Evolutionary conservation across 2,329 filamentous ascomycete genomes (phyloP).

Genomic region (Colletotrichum agaves): DNA sequence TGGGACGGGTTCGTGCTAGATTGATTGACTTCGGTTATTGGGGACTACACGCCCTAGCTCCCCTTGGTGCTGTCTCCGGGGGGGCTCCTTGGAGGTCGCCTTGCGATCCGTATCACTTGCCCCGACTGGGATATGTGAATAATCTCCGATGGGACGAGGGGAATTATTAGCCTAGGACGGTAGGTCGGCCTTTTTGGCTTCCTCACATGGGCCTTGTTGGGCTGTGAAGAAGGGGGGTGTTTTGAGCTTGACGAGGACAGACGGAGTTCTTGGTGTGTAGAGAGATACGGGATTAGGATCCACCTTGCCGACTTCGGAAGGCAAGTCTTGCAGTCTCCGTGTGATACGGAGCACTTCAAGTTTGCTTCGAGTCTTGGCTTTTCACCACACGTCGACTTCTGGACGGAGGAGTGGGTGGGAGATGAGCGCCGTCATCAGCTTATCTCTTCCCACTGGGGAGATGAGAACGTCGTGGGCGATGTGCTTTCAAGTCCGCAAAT

Average conservation of each 20-base stretch:
- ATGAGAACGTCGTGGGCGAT: neutral
- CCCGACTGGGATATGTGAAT: neutral
- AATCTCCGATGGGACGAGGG: conserved; percentile 10
- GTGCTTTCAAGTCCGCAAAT: neutral
- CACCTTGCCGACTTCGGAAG: too few relatives aligned
- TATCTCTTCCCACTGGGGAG: too few relatives aligned
- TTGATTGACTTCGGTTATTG: neutral
- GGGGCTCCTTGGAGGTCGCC: neutral
- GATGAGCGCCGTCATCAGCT: too few relatives aligned
- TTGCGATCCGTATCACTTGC: neutral
- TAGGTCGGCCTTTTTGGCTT: neutral
- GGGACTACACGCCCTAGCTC: neutral
- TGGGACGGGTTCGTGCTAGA: conserved; percentile 4
- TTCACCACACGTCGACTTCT: too few relatives aligned
- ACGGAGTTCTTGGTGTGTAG: too few relatives aligned
- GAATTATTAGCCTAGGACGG: neutral
- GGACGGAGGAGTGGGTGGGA: too few relatives aligned
- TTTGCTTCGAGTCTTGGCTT: too few relatives aligned
- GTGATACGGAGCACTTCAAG: too few relatives aligned
- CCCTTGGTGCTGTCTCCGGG: neutral
- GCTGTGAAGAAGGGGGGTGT: neutral
- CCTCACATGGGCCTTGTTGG: neutral
- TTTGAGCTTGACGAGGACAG: too few relatives aligned
- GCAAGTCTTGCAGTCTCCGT: too few relatives aligned
- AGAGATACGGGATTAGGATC: too few relatives aligned